Evolutionary conservation across 108 stramenopile species (phyloP).

Genomic region (Aurantiochytrium sp.): DNA sequence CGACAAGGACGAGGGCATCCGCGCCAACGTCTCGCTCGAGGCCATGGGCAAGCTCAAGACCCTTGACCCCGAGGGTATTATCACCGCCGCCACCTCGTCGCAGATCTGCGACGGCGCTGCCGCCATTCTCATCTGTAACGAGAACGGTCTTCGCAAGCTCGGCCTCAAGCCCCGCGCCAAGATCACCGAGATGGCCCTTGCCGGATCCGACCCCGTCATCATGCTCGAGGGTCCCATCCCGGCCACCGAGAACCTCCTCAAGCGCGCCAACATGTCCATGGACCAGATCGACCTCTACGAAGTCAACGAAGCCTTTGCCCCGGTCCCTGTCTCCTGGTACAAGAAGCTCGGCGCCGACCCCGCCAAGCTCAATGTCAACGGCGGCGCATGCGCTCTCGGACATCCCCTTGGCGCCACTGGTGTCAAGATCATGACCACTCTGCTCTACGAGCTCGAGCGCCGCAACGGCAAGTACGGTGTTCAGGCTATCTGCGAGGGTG

Average conservation of each 20-base stretch:
- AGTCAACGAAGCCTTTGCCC: slow-evolving; percentile 98
- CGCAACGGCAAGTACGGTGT: slow-evolving; percentile 25
- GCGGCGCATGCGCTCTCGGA: slow-evolving; percentile 82
- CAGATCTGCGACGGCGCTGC: slow-evolving; percentile 51
- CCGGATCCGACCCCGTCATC: slow-evolving; percentile 79
- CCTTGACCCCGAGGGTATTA: slow-evolving; percentile 29
- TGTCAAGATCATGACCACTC: slow-evolving; percentile 19
- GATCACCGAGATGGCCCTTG: slow-evolving; percentile 39
- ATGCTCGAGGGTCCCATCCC: slow-evolving; percentile 92
- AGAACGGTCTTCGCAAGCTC: slow-evolving; percentile 22
- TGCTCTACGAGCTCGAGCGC: slow-evolving; percentile 23
- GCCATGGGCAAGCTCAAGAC: not conserved
- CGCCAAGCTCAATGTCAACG: slow-evolving; percentile 83
- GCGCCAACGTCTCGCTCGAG: not conserved
- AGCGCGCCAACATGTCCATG: slow-evolving; percentile 63
- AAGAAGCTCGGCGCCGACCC: slow-evolving; percentile 86
- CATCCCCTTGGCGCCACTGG: slow-evolving; percentile 88
- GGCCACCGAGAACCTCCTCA: slow-evolving; percentile 75
- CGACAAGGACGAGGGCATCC: not conserved
- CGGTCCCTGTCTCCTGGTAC: slow-evolving; percentile 83
- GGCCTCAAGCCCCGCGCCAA: slow-evolving; percentile 27
- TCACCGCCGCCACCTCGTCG: slow-evolving; percentile 36
- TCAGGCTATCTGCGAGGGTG: slow-evolving; percentile 22
- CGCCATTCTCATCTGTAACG: slow-evolving; percentile 34
- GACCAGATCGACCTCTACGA: slow-evolving; percentile 85